Percentiles rank a stretch among this genome's conserved stretches.
These are phyloP conservation scores for Acorus calamus DNA, from an alignment of 106 monocot species.

Conservation along the genomic window DNA sequence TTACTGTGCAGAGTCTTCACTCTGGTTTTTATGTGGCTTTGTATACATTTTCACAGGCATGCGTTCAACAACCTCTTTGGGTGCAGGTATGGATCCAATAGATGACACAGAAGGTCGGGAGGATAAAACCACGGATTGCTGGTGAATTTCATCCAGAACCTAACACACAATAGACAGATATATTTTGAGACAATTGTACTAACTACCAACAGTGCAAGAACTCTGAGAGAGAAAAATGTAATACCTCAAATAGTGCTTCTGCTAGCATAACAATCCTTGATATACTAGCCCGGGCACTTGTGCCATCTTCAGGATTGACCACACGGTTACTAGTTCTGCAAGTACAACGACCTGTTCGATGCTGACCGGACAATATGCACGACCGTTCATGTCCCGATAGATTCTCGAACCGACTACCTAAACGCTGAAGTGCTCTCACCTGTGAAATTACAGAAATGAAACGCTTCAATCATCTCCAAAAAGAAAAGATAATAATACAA, in stretches of 20 bases:
- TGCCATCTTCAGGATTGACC: conserved; percentile 44
- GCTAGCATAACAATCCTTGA: conserved; percentile 97
- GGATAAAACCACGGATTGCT: conserved; percentile 72
- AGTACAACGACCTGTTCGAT: conserved; percentile 66
- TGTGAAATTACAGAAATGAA: conserved; percentile 13
- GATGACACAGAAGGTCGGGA: conserved; percentile 77
- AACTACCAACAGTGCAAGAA: too few species aligned
- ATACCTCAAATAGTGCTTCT: conserved; percentile 95
- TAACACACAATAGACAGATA: conserved; percentile 5
- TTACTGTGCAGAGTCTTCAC: conserved; percentile 72
- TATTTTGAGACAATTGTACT: too few species aligned
- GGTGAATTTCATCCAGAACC: conserved; percentile 99
- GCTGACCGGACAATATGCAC: conserved; percentile 67
- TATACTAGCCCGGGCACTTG: conserved; percentile 56
- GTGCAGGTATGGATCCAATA: conserved; percentile 88
- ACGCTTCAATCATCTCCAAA: background rate
- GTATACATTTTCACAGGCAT: conserved; percentile 58
- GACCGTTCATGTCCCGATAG: conserved; percentile 77
- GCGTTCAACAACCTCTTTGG: conserved; percentile 75
- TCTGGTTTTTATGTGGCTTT: conserved; percentile 34
- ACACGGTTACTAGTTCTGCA: conserved; percentile 36
- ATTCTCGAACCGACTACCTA: conserved; percentile 82
- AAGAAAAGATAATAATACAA: background rate
- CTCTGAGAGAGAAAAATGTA: background rate
- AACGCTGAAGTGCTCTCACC: conserved; percentile 84